Percentiles rank a stretch among this genome's conserved stretches.
Evolutionary conservation across 2,329 filamentous ascomycete species (phyloP).

Genomic region (Phyllosticta capitalensis): DNA sequence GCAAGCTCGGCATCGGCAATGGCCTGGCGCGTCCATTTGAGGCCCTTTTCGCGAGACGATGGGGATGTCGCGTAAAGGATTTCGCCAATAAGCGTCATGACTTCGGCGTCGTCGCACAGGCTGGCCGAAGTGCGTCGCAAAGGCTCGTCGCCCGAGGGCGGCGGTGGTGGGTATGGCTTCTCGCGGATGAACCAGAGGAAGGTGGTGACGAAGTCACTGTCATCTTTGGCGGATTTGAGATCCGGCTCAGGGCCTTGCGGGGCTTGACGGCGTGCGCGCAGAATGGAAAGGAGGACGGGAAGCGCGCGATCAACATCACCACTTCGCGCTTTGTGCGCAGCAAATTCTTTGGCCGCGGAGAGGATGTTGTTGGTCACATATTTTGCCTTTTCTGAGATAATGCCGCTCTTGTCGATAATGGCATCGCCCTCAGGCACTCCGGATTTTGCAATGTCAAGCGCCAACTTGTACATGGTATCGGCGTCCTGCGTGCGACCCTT

Average conservation of each 20-base stretch:
- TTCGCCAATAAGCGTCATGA: slow-evolving; percentile 88
- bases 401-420: slow-evolving; percentile 54
- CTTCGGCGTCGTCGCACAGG: slow-evolving; percentile 72
- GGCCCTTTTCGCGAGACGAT: slow-evolving; percentile 50
- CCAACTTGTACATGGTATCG: slow-evolving; percentile 64
- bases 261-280: slow-evolving; percentile 61
- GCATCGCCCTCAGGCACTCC: slow-evolving; percentile 38
- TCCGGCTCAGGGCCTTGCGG: slow-evolving; percentile 21
- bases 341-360: slow-evolving; percentile 64
- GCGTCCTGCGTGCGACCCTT: slow-evolving; percentile 58
- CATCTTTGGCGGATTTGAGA: slow-evolving; percentile 16
- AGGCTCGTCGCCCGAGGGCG: slow-evolving; percentile 57
- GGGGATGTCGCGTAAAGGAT: slow-evolving; percentile 69
- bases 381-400: slow-evolving; percentile 29
- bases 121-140: slow-evolving; percentile 56
- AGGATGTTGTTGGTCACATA: slow-evolving; percentile 62
- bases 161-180: slow-evolving; percentile 57
- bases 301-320: slow-evolving; percentile 61
- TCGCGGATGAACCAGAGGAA: slow-evolving; percentile 41
- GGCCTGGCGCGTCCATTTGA: slow-evolving; percentile 83
- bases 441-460: slow-evolving; percentile 61
- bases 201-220: slow-evolving; percentile 21
- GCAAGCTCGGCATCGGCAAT: slow-evolving; percentile 68
- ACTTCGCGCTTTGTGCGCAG: slow-evolving; percentile 63
- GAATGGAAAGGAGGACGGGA: slow-evolving; percentile 74